Base-by-base conservation (phyloP, 495 filamentous ascomycete genomes). In the Daldinia bambusicola region DNA sequence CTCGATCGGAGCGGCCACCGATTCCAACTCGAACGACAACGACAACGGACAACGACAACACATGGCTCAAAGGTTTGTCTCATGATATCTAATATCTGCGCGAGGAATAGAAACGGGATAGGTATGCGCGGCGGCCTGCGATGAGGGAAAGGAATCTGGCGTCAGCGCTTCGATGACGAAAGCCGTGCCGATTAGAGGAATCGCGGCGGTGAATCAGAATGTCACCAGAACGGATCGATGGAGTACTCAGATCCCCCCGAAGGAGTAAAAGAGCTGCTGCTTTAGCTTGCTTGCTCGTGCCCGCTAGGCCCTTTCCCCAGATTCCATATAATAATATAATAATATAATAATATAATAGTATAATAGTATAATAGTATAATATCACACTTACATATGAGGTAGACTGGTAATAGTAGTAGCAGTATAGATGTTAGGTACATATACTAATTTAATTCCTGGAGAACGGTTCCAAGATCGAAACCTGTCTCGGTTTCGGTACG, bases 101-200 rank as follows among this genome's bases (percentile, higher is more conserved):
- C 26, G 26, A 26, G 3, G 3, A 1, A 26, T 26, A 26, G 26
- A 26, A 26, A 26, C 26, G 26, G 26, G 55, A 26, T 20, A 16
- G 51, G 34, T 36, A 53, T 18, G 32, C n/a, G 16, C 26, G 57
- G 12, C 26, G 26, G 26, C 3, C 26, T 26, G 26, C 26, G 26
- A 18, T 32, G 14, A 45, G 22, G 36, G 40, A 43, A 55, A 26
- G 3, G 26, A 26, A 57, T 65, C 55, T 66, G 67, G 45, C 53
- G 48, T 66, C 63, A 66, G 68, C 68, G 43, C 26, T 26, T 63
- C 63, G 68, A 71, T 71, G 68, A 66, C 63, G 58, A 61, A 62
- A 36, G 34, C 6, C 20, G 37, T 59, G 51, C 32, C 38, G 14
- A 16, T 43, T 18, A 40, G 10, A 43, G 37, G 37, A 53, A 16